Conservation (phyloP, 805 yeast species). For the Candida nitratophila region DNA sequence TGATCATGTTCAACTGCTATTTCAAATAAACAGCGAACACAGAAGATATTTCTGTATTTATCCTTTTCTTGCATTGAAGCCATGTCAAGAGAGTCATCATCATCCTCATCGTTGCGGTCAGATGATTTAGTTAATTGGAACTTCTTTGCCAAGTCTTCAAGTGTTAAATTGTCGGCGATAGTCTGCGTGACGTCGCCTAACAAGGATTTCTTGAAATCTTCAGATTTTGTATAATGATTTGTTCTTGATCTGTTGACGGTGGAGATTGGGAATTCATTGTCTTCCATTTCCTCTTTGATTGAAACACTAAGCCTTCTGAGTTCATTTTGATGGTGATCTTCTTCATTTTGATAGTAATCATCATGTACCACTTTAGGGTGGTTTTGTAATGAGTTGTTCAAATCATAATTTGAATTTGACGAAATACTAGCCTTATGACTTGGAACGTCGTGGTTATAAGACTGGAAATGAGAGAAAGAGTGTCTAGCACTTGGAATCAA, state of each 20-base stretch:
- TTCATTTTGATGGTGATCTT: too few relatives aligned
- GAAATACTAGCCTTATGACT: background rate
- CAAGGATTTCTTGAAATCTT: slow-evolving; percentile 9
- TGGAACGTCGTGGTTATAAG: too few relatives aligned
- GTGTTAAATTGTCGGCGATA: slow-evolving; percentile 5
- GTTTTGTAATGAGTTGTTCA: background rate
- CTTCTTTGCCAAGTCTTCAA: slow-evolving; percentile 12
- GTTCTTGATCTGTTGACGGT: background rate
- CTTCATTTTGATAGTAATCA: too few relatives aligned
- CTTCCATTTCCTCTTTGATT: background rate
- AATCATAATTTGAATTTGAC: background rate
- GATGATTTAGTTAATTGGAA: slow-evolving; percentile 10
- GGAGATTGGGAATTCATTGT: background rate
- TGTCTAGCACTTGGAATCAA: background rate
- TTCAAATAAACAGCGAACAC: slow-evolving; percentile 18
- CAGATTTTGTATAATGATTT: background rate
- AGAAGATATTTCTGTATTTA: slow-evolving; percentile 14
- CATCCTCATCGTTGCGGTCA: background rate
- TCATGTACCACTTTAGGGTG: too few relatives aligned
- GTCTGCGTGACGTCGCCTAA: slow-evolving; percentile 13
- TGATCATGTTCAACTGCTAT: slow-evolving; percentile 8
- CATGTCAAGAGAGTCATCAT: background rate
- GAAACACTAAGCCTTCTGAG: background rate
- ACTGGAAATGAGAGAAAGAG: too few relatives aligned
- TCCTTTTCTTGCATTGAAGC: slow-evolving; percentile 12